These are phyloP conservation scores for Quercus rubra DNA, from an alignment of 306 rosid species.

Conservation along the genomic window DNA sequence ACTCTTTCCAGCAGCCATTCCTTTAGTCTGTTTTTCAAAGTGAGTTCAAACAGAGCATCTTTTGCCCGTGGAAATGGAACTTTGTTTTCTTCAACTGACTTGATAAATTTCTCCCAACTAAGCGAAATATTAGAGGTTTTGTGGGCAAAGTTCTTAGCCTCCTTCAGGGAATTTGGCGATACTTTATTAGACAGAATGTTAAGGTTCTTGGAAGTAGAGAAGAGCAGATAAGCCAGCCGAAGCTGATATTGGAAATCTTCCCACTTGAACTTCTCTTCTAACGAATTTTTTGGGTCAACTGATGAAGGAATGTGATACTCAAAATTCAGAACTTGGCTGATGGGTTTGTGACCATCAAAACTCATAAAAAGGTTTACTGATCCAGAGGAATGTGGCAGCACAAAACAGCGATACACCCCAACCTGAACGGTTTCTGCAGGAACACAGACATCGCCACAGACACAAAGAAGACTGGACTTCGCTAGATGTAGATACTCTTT, in stretches of 20 bases:
- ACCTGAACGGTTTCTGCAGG: slow-evolving; percentile 64
- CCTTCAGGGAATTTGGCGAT: slow-evolving; percentile 44
- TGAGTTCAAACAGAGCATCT: slow-evolving; percentile 52
- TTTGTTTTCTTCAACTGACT: slow-evolving; percentile 48
- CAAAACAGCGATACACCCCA: slow-evolving; percentile 82
- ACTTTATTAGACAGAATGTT: slow-evolving; percentile 52
- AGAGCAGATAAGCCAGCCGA: slow-evolving; percentile 74
- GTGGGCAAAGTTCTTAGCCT: slow-evolving; percentile 59
- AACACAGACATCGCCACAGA: slow-evolving; percentile 66
- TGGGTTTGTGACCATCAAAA: slow-evolving; percentile 76
- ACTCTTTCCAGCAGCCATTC: slow-evolving; percentile 88
- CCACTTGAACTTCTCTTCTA: slow-evolving; percentile 50
- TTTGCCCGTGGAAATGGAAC: slow-evolving; percentile 59
- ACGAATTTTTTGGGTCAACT: slow-evolving; percentile 36
- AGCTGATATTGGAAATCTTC: slow-evolving; percentile 60
- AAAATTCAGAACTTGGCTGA: slow-evolving; percentile 77
- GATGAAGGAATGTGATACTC: slow-evolving; percentile 64
- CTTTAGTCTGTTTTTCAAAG: slow-evolving; percentile 65
- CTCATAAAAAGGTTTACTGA: slow-evolving; percentile 63
- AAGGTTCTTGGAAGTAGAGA: slow-evolving; percentile 57
- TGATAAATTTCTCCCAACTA: slow-evolving; percentile 53
- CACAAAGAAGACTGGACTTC: slow-evolving; percentile 58
- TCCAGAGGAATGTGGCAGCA: slow-evolving; percentile 64
- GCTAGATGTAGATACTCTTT: slow-evolving; percentile 53
- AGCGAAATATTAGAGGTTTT: slow-evolving; percentile 55